Conservation (phyloP, 2,329 filamentous ascomycete genomes). For the Aspergillus latus region DNA sequence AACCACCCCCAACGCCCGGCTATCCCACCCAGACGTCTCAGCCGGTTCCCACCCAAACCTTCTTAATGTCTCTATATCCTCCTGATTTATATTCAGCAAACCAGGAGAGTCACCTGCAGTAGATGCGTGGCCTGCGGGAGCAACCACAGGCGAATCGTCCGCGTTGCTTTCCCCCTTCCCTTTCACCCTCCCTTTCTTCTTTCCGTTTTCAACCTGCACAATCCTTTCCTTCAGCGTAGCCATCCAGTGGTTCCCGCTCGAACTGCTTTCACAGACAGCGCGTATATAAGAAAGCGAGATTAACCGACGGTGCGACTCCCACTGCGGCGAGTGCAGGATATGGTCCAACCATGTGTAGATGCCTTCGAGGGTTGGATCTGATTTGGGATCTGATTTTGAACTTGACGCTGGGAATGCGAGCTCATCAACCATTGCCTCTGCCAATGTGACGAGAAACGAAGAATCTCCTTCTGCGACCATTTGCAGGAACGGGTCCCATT, state of each 20-base stretch:
- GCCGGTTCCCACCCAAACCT: too few species aligned
- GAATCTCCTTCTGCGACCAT: slow-evolving; percentile 36
- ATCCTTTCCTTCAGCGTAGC: slow-evolving; percentile 23
- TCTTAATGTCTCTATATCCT: too few species aligned
- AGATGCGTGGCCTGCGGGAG: too few species aligned
- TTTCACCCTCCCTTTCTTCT: not conserved
- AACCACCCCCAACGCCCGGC: too few species aligned
- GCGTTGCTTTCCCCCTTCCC: not conserved
- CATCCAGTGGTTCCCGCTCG: slow-evolving; percentile 36
- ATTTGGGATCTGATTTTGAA: slow-evolving; percentile 21
- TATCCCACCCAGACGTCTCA: too few species aligned
- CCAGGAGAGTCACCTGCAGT: too few species aligned
- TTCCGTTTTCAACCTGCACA: slow-evolving; percentile 9
- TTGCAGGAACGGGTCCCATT: slow-evolving; percentile 40
- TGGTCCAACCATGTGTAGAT: slow-evolving; percentile 52
- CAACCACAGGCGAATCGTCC: too few species aligned
- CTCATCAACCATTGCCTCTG: slow-evolving; percentile 38
- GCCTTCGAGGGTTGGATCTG: slow-evolving; percentile 42
- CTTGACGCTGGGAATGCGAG: slow-evolving; percentile 31
- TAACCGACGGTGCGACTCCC: slow-evolving; percentile 31
- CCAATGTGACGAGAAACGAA: slow-evolving; percentile 40
- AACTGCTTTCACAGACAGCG: slow-evolving; percentile 32
- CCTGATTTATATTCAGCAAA: too few species aligned
- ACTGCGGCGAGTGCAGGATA: slow-evolving; percentile 43
- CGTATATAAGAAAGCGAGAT: slow-evolving; percentile 36